Evolutionary conservation across 345 rosid genomes (phyloP).

Genomic region (Anastatica hierochuntica): DNA sequence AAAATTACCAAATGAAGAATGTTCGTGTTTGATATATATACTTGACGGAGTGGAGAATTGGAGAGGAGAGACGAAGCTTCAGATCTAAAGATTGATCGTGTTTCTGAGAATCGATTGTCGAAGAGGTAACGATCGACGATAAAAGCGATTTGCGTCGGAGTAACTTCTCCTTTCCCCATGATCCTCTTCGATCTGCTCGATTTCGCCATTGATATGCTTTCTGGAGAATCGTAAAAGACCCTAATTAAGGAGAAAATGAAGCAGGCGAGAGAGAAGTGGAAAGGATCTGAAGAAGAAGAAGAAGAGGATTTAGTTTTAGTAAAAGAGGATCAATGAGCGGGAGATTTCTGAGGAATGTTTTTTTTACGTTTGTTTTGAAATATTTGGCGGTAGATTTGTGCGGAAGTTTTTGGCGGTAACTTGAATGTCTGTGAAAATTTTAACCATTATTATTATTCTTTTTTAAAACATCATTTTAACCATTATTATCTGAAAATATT

Average conservation of each 20-base stretch:
- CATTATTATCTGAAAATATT: too few species aligned
- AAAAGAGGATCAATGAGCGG: neutral
- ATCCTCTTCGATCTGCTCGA: conserved; percentile 35
- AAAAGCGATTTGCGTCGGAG: conserved; percentile 71
- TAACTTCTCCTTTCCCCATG: conserved; percentile 58
- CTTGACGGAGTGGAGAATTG: conserved; percentile 47
- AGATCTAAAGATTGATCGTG: conserved; percentile 42
- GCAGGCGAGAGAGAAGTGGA: neutral
- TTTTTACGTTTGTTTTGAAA: neutral
- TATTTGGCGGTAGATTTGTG: conserved; percentile 11
- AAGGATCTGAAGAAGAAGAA: neutral
- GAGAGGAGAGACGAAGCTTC: conserved; percentile 73
- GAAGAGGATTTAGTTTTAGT: neutral
- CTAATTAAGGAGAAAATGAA: conserved; percentile 1
- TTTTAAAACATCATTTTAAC: too few species aligned
- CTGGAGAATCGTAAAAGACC: neutral
- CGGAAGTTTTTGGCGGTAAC: conserved; percentile 4
- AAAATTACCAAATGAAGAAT: neutral
- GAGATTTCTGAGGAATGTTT: neutral
- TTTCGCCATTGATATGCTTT: conserved; percentile 39
- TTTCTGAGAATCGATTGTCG: conserved; percentile 50
- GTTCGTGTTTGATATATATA: neutral
- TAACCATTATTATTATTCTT: too few species aligned
- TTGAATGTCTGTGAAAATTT: too few species aligned
- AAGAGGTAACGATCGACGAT: conserved; percentile 77